Percentiles rank a stretch among this genome's conserved stretches.
Conservation (phyloP, 306 rosid species). For the Rubus idaeus region DNA sequence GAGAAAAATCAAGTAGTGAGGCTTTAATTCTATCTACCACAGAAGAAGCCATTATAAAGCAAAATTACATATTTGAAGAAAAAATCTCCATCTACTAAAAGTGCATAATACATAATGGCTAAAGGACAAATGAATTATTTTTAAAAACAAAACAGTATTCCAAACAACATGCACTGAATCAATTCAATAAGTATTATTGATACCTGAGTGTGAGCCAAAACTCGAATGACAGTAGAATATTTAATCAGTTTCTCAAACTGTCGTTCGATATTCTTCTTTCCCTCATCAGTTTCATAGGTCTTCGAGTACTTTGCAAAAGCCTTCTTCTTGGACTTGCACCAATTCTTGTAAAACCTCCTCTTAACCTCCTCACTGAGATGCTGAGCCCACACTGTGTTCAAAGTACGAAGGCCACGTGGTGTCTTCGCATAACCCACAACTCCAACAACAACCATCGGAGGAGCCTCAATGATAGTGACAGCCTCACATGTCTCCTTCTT, state of each 20-base stretch:
- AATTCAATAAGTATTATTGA: background rate
- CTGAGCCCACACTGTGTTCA: conserved; percentile 87
- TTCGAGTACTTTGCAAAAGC: conserved; percentile 72
- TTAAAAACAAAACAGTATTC: no score
- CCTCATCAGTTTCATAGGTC: conserved; percentile 70
- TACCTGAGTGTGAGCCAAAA: conserved; percentile 93
- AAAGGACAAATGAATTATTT: no score
- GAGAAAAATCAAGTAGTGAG: no score
- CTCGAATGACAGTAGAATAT: conserved; percentile 69
- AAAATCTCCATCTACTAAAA: no score
- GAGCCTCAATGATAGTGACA: conserved; percentile 78
- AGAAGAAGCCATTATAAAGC: no score
- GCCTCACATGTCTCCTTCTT: conserved; percentile 92
- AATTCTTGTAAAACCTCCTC: conserved; percentile 82
- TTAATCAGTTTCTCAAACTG: conserved; percentile 78
- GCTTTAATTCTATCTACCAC: no score
- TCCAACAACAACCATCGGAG: conserved; percentile 83
- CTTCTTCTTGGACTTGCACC: conserved; percentile 94
- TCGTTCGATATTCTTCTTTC: conserved; percentile 59
- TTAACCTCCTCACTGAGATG: conserved; percentile 77
- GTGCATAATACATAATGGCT: no score
- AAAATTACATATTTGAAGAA: no score
- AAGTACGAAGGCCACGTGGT: conserved; percentile 80
- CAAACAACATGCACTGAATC: background rate
- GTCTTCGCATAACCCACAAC: conserved; percentile 85